Conservation (phyloP, 768 basidiomycete genomes). For the Daedaleopsis nitida region DNA sequence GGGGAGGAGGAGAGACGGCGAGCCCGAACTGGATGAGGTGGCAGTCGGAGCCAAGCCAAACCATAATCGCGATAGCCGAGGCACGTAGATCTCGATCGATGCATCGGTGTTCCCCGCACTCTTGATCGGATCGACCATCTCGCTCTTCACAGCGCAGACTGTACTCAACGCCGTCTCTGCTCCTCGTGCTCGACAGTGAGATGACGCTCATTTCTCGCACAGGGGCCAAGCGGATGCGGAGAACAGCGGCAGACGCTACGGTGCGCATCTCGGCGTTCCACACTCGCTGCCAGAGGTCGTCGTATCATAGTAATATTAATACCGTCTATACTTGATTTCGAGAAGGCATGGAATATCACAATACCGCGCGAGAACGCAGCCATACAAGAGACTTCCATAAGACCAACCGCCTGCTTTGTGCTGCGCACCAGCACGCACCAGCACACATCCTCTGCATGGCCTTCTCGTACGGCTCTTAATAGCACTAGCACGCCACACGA, state of each 20-base stretch:
- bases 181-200: not conserved
- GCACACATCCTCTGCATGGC: not conserved
- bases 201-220: not conserved
- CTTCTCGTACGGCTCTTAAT: not conserved
- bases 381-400: not conserved
- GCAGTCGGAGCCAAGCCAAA: conserved; percentile 3
- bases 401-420: not conserved
- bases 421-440: not conserved
- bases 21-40: conserved; percentile 1
- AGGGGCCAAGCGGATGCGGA: not conserved
- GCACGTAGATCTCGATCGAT: conserved; percentile 11
- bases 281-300: not conserved
- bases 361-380: not conserved
- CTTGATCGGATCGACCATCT: conserved; percentile 12
- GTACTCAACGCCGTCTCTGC: conserved; percentile 6
- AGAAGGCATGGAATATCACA: not conserved
- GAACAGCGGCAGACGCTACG: not conserved
- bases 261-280: too few species aligned
- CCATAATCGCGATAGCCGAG: conserved; percentile 16
- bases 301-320: not conserved
- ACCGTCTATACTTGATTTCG: not conserved
- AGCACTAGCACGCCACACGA: not conserved
- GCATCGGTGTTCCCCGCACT: conserved; percentile 18
- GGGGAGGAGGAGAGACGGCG: not conserved
- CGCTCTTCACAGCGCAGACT: conserved; percentile 11